phyloP scores from a whole-genome alignment of 495 filamentous ascomycete genomes.

The Aspergillus sclerotioniger region DNA sequence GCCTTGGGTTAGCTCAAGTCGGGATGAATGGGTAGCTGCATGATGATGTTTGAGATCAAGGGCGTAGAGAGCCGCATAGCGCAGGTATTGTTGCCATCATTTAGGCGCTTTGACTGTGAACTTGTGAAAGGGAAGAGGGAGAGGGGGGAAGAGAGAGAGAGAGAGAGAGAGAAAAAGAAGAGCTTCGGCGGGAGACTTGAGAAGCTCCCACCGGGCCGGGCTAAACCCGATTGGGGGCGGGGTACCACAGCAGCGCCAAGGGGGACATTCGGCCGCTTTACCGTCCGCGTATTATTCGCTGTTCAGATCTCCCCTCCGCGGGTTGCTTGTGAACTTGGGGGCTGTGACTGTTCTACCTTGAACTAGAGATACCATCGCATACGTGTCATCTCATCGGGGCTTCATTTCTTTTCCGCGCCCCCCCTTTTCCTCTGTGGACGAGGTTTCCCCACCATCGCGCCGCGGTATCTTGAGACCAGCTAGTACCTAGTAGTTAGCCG shows the following conservation, averaged over 20 bases:
- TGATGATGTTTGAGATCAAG: background rate
- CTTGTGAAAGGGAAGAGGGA: too few species aligned
- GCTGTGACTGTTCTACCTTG: background rate
- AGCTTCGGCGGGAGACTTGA: slow-evolving; percentile 2
- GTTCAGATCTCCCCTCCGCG: slow-evolving; percentile 1
- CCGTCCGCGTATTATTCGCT: background rate
- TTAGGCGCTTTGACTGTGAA: background rate
- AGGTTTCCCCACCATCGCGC: background rate
- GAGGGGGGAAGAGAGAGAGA: too few species aligned
- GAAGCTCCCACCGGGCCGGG: background rate
- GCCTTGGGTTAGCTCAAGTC: background rate
- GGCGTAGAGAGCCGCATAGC: too few species aligned
- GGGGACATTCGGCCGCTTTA: background rate
- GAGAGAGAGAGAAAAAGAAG: background rate
- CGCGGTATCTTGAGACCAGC: slow-evolving; percentile 11
- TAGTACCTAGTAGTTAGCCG: slow-evolving; percentile 6
- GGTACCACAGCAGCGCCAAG: slow-evolving; percentile 12
- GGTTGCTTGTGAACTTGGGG: background rate
- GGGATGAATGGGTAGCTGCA: background rate
- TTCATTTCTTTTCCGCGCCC: background rate
- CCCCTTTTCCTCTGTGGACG: background rate
- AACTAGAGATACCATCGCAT: background rate
- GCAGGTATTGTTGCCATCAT: background rate
- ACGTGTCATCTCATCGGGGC: background rate
- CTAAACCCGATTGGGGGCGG: slow-evolving; percentile 29